Evolutionary conservation across 345 rosid species (phyloP), one percentile per base, ranked within the genome.

Genomic region (Lenwebbia sp.): DNA sequence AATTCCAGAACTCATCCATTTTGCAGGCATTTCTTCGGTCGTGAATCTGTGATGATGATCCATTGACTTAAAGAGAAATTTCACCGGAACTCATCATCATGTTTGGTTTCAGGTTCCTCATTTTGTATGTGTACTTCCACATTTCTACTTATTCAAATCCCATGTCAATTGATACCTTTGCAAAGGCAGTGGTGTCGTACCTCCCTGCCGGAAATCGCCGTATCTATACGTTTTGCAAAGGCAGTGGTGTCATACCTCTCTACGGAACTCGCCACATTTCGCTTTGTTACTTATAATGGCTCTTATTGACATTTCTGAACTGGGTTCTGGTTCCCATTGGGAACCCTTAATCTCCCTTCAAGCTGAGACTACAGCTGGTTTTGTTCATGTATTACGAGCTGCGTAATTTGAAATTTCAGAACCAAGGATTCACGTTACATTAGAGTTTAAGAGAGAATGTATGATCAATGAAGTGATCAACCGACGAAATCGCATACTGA

Each of bases 111-210:
- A 15, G 76, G 23, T 37, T 65, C 41, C 76, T 30, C 41, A 1
- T 30, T 62, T 62, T 30, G 76, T 15, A 30, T 0, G 76, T 1
- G 8, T 33, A 62, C 12, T 15, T 62, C 11, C 11, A 14, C 33
- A 15, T 30, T 0, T 30, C 4, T 62, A 62, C 76, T 30, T 6
- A 30, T 3, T 30, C 41, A 17, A 30, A 30, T 62, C 76, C 75
- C 0, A 5, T 0, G 41, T 62, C 2, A 17, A 62, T 62, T 12
- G 23, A 30, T 62, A 0, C 76, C 76, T 30, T 0, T 65, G 76
- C 76, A 65, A 33, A 15, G 0, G 76, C 41, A 65, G 53, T 51
- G 53, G 53, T 13, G 53, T 51, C 12, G 5, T 51, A 1, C 52
- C 52, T 50, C 14, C 4, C 14, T 50, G 11, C 51, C 11, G 51